These are phyloP conservation scores for Paratinospora sagittata DNA, from an alignment of 164 flowering plant species.

Conservation along the genomic window DNA sequence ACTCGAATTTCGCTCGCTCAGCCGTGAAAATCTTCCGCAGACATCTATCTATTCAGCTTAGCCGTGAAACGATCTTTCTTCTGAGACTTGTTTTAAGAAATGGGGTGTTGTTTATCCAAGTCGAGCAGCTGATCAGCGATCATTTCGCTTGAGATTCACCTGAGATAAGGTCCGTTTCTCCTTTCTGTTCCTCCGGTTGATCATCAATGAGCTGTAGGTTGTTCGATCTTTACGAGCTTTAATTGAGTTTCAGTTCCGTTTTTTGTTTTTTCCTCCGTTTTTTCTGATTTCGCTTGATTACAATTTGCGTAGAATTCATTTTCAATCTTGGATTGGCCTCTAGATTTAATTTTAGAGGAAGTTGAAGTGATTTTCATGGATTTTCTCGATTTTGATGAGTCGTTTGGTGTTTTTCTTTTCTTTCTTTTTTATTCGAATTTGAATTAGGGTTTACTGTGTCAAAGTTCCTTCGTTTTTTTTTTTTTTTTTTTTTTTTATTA, in stretches of 20 bases:
- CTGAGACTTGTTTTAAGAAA: slow-evolving; percentile 3
- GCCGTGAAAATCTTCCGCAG: slow-evolving; percentile 12
- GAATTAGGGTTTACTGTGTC: slow-evolving; percentile 17
- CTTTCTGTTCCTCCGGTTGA: not conserved
- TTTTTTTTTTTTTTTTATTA: not conserved
- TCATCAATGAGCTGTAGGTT: not conserved
- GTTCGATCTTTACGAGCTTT: not conserved
- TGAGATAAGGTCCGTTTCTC: not conserved
- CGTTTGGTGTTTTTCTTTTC: not conserved
- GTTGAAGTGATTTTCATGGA: not conserved
- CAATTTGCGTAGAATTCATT: not conserved
- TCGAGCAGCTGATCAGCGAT: not conserved
- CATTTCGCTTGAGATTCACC: slow-evolving; percentile 8
- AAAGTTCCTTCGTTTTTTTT: not conserved
- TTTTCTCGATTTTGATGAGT: not conserved
- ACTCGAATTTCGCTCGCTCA: slow-evolving; percentile 24
- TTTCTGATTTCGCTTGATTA: not conserved
- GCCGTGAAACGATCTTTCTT: slow-evolving; percentile 15
- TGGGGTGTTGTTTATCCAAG: slow-evolving; percentile 21
- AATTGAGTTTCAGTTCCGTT: not conserved
- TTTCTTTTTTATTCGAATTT: not conserved
- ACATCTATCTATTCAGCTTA: not conserved
- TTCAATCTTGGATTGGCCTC: not conserved
- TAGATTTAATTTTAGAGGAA: not conserved
- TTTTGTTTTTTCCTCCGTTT: not conserved